Evolutionary conservation across 2,329 filamentous ascomycete genomes (phyloP), one percentile per base, ranked within the genome.

Genomic region (Exophiala sp.): DNA sequence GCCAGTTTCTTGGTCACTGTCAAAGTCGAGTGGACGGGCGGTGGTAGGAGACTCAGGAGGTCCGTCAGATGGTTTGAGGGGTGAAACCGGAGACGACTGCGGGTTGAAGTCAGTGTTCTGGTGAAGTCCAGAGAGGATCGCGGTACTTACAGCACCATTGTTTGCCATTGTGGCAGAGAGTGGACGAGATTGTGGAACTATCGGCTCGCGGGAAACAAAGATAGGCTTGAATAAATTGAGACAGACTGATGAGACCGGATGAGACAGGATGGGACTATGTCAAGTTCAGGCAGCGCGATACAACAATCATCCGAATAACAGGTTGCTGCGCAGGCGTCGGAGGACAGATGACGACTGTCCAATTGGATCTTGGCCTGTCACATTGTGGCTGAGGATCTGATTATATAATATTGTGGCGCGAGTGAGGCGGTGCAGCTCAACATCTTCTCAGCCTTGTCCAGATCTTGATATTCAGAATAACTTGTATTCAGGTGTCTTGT

Each of bases 11-110:
- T 72, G 69, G 57, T 79, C 77, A 62, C 79, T 77, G 60, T 79
- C 76, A 56, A 79, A 79, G 58, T 79, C 76, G 46, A 80, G 66
- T 46, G 75, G 73, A 29, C 74, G 74, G 46, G 76, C 76, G 29
- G 77, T 79, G 5, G 76, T 79, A 11, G 75, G 74, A 14, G 74
- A 77, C 60, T 77, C 74, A 16, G 73, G 68, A 44, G 53, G 65
- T 24, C 50, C 51, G 41, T 61, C 58, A n/a, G 49, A 54, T 21
- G 57, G 41, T 53, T 59, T 56, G 32, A 61, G 43, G 32, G 58
- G 58, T 38, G 58, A 61, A 16, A 61, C 57, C 5, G 58, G 58
- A 7, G 58, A 58, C 3, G 51, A 38, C 54, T 52, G 45, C 41
- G 45, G 43, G 53, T 30, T 35, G 30, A 43, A 7, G 32, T 51